Evolutionary conservation across 768 basidiomycete genomes (phyloP).

Genomic region (Suillus luteus): DNA sequence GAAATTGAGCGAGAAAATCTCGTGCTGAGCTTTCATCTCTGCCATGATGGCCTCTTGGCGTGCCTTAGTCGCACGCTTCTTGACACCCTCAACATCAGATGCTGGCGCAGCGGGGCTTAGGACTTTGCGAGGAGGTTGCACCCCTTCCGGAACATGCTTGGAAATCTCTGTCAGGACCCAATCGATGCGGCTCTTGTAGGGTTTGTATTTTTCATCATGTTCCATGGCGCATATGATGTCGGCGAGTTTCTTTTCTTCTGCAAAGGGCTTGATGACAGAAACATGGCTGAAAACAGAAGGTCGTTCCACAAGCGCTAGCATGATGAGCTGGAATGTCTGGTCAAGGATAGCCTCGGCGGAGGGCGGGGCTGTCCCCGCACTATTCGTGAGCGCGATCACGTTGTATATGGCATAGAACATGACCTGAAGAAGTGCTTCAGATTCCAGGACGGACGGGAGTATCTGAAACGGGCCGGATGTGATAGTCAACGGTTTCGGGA

Average conservation of each 20-base stretch:
- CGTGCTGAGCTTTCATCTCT: slow-evolving; percentile 93
- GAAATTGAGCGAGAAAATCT: slow-evolving; percentile 79
- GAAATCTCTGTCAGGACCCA: slow-evolving; percentile 76
- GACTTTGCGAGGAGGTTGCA: slow-evolving; percentile 50
- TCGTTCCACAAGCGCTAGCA: slow-evolving; percentile 81
- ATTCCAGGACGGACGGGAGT: slow-evolving; percentile 65
- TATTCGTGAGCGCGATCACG: slow-evolving; percentile 65
- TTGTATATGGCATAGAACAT: slow-evolving; percentile 84
- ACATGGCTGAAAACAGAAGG: slow-evolving; percentile 61
- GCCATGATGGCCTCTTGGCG: slow-evolving; percentile 94
- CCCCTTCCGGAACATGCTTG: slow-evolving; percentile 56
- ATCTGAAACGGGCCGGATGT: slow-evolving; percentile 66
- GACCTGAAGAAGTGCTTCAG: slow-evolving; percentile 73
- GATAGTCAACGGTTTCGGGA: slow-evolving; percentile 72
- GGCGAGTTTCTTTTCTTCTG: slow-evolving; percentile 61
- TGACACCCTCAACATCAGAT: slow-evolving; percentile 63
- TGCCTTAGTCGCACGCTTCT: slow-evolving; percentile 84
- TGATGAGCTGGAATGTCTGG: slow-evolving; percentile 81
- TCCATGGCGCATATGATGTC: slow-evolving; percentile 79
- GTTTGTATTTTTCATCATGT: slow-evolving; percentile 71
- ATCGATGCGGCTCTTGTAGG: slow-evolving; percentile 66
- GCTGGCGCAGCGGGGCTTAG: slow-evolving; percentile 37
- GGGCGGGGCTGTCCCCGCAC: slow-evolving; percentile 59
- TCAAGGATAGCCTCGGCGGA: slow-evolving; percentile 91
- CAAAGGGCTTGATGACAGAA: slow-evolving; percentile 55